A percentile compares a stretch with the other conserved stretches of the same genome.
These are phyloP conservation scores for Vitellaria paradoxa DNA, from an alignment of 179 eudicot species.

Conservation along the genomic window DNA sequence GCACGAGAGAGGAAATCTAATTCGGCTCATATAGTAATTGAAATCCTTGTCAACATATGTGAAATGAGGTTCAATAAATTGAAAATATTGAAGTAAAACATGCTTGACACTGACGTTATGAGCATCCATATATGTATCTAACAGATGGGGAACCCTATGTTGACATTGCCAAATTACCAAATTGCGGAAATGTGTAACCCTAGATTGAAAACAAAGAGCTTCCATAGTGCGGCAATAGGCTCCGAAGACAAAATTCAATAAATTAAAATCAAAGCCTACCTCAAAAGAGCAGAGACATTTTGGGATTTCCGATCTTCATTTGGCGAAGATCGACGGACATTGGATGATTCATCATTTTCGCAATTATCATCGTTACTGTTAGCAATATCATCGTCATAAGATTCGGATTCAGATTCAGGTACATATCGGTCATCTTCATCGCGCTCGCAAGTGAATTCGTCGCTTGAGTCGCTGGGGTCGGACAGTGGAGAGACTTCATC, in stretches of 20 bases:
- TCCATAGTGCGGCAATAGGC: conserved; percentile 1
- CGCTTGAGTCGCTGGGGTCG: conserved; percentile 35
- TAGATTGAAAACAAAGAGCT: conserved; percentile 7
- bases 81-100: neutral
- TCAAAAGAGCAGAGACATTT: conserved; percentile 44
- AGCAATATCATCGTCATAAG: neutral
- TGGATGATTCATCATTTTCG: conserved; percentile 14
- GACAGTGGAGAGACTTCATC: conserved; percentile 24
- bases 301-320: conserved; percentile 28
- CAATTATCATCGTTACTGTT: neutral
- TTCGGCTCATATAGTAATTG: neutral
- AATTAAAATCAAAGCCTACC: conserved; percentile 23
- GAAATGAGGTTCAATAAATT: neutral
- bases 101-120: neutral
- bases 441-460: conserved; percentile 22
- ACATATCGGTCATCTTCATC: conserved; percentile 16
- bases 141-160: neutral
- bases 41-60: neutral
- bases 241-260: no score
- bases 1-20: neutral
- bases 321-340: conserved; percentile 11
- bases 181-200: neutral
- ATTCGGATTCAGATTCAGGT: conserved; percentile 1
- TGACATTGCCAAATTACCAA: neutral
- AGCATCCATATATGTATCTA: no score